Evolutionary conservation across 768 basidiomycete species (phyloP), one percentile per base, ranked within the genome.

Genomic region (Mycena floridula): DNA sequence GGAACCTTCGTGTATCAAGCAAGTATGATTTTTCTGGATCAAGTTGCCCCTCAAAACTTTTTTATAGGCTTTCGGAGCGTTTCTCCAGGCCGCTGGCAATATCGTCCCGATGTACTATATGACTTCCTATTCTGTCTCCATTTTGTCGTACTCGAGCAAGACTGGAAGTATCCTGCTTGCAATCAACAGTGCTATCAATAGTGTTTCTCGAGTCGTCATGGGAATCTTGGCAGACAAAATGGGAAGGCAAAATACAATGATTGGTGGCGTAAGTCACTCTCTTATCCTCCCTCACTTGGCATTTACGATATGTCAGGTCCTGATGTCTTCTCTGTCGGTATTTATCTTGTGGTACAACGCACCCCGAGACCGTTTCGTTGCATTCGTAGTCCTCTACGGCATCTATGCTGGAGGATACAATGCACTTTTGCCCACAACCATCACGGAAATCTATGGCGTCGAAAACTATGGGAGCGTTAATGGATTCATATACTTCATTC

Each of bases 211-310:
- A n/a, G n/a, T n/a, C 4, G 48, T 42, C 2, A 71, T 68, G 68
- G 72, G 70, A 12, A 47, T 69, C 15, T 48, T 70, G 52, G n/a
- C n/a, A n/a, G n/a, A n/a, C n/a, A n/a, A n/a, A n/a, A n/a, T n/a
- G n/a, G n/a, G n/a, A n/a, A n/a, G 72, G 11, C 72, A 73, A 40
- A 72, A 72, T 49, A 73, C 70, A 0, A 56, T 73, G 58, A 59
- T 70, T 7, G 50, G 48, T n/a, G 64, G 64, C 40, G 69, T 69
- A 44, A 50, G 60, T 52, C 4, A 37, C 28, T 16, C 25, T 27
- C 25, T n/a, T n/a, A n/a, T n/a, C n/a, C n/a, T n/a, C n/a, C n/a
- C n/a, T n/a, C n/a, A n/a, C n/a, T n/a, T n/a, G 15, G 16, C 22
- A 9, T 5, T 40, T 38, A 25, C 37, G n/a, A 12, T 13, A n/a